phyloP scores from a whole-genome alignment of 306 rosid species.

The Sphenostylis stenocarpa region DNA sequence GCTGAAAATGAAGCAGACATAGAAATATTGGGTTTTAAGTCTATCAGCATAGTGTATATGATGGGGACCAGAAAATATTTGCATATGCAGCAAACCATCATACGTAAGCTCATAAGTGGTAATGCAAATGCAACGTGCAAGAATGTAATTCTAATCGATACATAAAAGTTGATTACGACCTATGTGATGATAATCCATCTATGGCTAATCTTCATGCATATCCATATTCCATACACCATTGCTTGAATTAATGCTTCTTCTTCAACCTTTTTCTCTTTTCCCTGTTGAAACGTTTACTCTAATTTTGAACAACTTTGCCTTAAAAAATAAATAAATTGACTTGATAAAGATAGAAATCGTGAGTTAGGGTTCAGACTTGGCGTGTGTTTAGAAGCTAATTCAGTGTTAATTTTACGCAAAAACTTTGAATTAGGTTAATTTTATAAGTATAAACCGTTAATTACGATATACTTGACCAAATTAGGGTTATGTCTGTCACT shows the following conservation, averaged over 20 bases:
- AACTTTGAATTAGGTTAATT: too few relatives aligned
- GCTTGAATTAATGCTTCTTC: background rate
- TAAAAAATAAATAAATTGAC: background rate
- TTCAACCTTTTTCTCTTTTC: background rate
- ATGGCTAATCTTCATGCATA: background rate
- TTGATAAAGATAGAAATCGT: background rate
- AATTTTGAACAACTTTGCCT: background rate
- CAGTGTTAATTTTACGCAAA: too few relatives aligned
- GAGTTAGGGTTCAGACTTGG: background rate
- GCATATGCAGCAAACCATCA: background rate
- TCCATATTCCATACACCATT: background rate
- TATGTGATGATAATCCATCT: background rate
- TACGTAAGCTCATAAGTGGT: background rate
- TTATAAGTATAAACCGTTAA: background rate
- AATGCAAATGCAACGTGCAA: background rate
- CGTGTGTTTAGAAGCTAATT: too few relatives aligned
- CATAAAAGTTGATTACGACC: slow-evolving; percentile 4
- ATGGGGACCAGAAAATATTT: background rate
- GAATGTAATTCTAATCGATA: background rate
- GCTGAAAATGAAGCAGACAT: background rate
- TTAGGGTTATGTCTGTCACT: background rate
- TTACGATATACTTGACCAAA: background rate
- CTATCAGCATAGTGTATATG: background rate
- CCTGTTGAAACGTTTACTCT: background rate
- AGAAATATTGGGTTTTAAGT: background rate